phyloP scores from a whole-genome alignment of 2,329 filamentous ascomycete genomes.

The Aschersonia sp. region DNA sequence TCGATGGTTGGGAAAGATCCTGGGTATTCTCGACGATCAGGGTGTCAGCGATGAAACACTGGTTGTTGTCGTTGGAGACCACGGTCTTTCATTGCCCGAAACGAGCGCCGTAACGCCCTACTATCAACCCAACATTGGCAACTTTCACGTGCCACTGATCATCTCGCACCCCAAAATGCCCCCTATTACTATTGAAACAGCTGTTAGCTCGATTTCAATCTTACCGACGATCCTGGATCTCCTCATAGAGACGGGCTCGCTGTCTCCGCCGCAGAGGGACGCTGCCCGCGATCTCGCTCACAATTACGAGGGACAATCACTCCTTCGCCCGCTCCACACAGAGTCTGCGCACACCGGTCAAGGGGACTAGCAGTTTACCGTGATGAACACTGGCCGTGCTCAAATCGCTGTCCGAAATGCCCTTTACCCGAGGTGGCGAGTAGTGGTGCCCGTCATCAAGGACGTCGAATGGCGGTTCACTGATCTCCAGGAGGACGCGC shows the following conservation, averaged over 20 bases:
- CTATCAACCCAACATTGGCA: conserved; percentile 17
- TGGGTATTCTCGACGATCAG: conserved; percentile 15
- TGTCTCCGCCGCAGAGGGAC: conserved; percentile 10
- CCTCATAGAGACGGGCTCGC: conserved; percentile 17
- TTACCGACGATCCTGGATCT: conserved; percentile 20
- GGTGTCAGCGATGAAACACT: conserved; percentile 17
- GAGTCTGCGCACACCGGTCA: conserved; percentile 7
- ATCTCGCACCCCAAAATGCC: conserved; percentile 19
- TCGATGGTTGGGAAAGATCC: conserved; percentile 16
- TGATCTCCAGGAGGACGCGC: conserved; percentile 13
- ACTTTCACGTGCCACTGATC: conserved; percentile 18
- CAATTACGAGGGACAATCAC: conserved; percentile 21
- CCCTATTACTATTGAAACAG: conserved; percentile 14
- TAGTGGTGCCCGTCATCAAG: conserved; percentile 11
- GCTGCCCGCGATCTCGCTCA: conserved; percentile 15
- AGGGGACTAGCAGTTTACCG: conserved; percentile 11
- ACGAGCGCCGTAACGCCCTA: conserved; percentile 17
- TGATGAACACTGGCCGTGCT: conserved; percentile 13
- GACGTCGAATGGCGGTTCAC: conserved; percentile 18
- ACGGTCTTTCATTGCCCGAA: conserved; percentile 17
- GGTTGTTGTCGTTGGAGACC: conserved; percentile 17
- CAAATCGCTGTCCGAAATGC: conserved; percentile 10
- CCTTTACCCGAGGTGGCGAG: conserved; percentile 8
- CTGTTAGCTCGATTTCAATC: conserved; percentile 17
- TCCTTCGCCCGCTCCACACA: conserved; percentile 15